These are phyloP conservation scores for Pseudopyricularia javanii DNA, from an alignment of 2,329 filamentous ascomycete species.

Conservation along the genomic window DNA sequence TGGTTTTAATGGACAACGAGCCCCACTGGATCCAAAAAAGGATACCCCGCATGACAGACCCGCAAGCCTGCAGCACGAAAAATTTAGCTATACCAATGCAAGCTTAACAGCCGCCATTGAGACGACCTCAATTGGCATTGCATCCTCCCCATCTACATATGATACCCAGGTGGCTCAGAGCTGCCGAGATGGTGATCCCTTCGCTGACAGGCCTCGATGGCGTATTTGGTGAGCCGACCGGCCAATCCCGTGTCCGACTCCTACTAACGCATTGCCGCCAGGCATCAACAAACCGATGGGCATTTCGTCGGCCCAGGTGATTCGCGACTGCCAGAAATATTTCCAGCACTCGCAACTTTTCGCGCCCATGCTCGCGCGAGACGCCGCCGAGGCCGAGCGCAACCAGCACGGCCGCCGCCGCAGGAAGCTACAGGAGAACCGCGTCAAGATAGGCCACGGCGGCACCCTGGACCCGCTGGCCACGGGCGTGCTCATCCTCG, in stretches of 20 bases:
- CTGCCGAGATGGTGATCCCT: not conserved
- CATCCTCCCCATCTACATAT: not conserved
- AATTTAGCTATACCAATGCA: too few species aligned
- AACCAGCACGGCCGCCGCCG: slow-evolving; percentile 40
- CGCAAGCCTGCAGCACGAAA: too few species aligned
- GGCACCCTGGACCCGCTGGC: slow-evolving; percentile 91
- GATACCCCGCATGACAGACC: too few species aligned
- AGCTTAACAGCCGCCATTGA: too few species aligned
- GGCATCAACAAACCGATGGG: slow-evolving; percentile 88
- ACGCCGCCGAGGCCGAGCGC: slow-evolving; percentile 45
- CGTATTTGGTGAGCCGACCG: slow-evolving; percentile 33
- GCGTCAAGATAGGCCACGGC: slow-evolving; percentile 92
- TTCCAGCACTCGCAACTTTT: slow-evolving; percentile 78
- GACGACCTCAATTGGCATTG: too few species aligned
- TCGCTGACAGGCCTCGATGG: slow-evolving; percentile 28
- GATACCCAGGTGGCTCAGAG: not conserved
- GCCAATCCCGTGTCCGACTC: not conserved
- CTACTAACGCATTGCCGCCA: slow-evolving; percentile 19
- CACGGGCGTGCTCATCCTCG: slow-evolving; percentile 82
- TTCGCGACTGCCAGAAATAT: slow-evolving; percentile 73
- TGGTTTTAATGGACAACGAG: too few species aligned
- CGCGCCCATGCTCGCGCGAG: slow-evolving; percentile 58
- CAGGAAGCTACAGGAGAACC: slow-evolving; percentile 45
- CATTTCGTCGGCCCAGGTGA: slow-evolving; percentile 78
- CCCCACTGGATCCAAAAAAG: too few species aligned